These are phyloP conservation scores for Tolypocladium ovalisporum DNA, from an alignment of 2,329 filamentous ascomycete genomes.

Conservation along the genomic window DNA sequence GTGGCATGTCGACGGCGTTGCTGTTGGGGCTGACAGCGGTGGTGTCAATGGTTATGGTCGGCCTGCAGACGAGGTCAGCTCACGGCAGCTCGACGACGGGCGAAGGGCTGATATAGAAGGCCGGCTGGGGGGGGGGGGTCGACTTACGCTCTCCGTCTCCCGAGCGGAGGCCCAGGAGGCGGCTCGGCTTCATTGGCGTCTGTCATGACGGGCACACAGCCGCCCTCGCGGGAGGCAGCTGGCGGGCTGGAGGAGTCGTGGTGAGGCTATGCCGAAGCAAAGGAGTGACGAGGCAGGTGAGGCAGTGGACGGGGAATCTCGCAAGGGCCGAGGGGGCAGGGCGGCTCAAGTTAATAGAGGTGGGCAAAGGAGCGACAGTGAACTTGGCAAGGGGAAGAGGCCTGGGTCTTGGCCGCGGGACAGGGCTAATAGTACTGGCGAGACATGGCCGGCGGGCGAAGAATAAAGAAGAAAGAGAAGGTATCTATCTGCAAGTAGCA, in stretches of 20 bases:
- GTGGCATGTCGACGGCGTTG: constrained; percentile 16
- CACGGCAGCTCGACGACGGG: neutral
- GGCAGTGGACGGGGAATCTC: neutral
- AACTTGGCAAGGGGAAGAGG: neutral
- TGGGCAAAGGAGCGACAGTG: neutral
- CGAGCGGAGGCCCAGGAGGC: constrained; percentile 7
- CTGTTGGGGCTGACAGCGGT: constrained; percentile 24
- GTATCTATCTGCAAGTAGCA: neutral
- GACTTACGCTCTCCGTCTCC: constrained; percentile 28
- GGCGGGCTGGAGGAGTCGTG: neutral
- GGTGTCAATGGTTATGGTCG: constrained; percentile 45
- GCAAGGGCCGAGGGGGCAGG: neutral
- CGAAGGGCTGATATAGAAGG: neutral
- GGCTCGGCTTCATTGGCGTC: constrained; percentile 10
- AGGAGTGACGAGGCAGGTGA: neutral
- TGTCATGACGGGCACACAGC: constrained; percentile 11
- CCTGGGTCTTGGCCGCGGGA: neutral
- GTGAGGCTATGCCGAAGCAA: constrained; percentile 3
- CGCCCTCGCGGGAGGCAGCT: constrained; percentile 7
- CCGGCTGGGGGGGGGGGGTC: neutral
- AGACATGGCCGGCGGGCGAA: neutral
- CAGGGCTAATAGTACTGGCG: neutral
- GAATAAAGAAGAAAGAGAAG: neutral
- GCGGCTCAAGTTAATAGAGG: neutral
- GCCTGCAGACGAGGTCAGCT: constrained; percentile 21